Evolutionary conservation across 176 grass and related monocot species (phyloP), one percentile per base, ranked within the genome.

Genomic region (Triticum dicoccoides): DNA sequence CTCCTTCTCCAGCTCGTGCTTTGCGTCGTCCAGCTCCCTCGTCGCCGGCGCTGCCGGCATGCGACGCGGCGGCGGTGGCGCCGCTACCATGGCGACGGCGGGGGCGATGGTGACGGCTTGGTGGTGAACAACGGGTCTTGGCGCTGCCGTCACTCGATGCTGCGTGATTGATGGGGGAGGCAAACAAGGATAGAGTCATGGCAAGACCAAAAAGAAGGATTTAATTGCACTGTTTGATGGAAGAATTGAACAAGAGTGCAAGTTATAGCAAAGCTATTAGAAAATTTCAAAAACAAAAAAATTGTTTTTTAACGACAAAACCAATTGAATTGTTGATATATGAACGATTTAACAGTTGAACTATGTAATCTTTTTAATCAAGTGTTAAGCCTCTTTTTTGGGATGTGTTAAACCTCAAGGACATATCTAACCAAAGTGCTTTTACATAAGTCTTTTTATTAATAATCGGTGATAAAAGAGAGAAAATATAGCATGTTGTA

Each of bases 1-100:
- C 70, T 91, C 97, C 83, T 86, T 89, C 82, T 89, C 88, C 29
- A 96, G 87, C 38, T 87, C 51, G 35, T 89, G 66, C 69, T 85
- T 95, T 2, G 93, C 88, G 61, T 91, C 93, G 41, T 86, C 89
- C 21, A 98, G 77, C 64, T 96, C 91, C 0, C 76, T 9, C 20
- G 86, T 32, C 13, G 79, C 6, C 3, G 25, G 15, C 2, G 1
- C 51, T 0, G 51, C 21, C 2, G 1, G 34, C 35, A 35, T 9
- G 2, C 8, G 61, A 62, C 39, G 77, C 2, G 49, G 49, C n/a
- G 73, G 73, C 6, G 3, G 29, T 14, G 71, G 63, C 29, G 45
- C 54, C 9, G 25, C 70, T 3, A 21, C 35, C 11, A 51, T 47
- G 27, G 45, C 27, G 4, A 29, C 42, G 17, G 6, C 44, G 1